Base-by-base conservation (phyloP, 768 basidiomycete genomes). In the Trametes maxima region DNA sequence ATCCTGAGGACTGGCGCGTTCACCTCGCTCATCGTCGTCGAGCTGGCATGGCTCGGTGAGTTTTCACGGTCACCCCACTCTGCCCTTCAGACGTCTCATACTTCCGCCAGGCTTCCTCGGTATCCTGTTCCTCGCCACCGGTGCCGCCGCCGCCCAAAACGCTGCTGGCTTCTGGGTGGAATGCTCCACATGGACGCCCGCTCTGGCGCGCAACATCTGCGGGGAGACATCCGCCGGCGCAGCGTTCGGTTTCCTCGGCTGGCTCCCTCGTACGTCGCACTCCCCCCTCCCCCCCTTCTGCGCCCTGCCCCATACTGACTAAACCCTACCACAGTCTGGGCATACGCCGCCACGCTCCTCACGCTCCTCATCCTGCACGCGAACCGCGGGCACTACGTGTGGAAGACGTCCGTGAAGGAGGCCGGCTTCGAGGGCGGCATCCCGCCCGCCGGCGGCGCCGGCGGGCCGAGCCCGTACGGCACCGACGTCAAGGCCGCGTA, bases 21-120 rank as follows among this genome's bases (percentile, higher is more conserved):
- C 67, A 71, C 68, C 19, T 73, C 70, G 12, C 64, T 67, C 65
- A 68, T 75, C 53, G 63, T 70, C 17, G 65, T 73, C 16, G 73
- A 75, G 67, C 57, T 75, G 7, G 33, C 54, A 22, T 70, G 64
- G 67, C 60, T 70, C 10, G 54, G 68, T 70, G 24, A 50, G 64
- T 59, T 37, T 1, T 17, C 13, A 0, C 19, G 12, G 21, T 5
- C 19, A 5, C 21, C 21, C 11, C n/a, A 1, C 14, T 2, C 36
- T 4, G 2, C 2, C 2, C 4, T 5, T 12, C 37, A 19, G 19
- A 39, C n/a, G 22, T n/a, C n/a, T 56, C 45, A 35, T n/a, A 13
- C 7, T 24, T 7, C 22, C 4, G 16, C 24, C 57, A 69, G 70
- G 62, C 43, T 49, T 74, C 52, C 68, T 75, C 17, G 67, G 68